Percentiles rank a stretch among this genome's conserved stretches.
These are phyloP conservation scores for Persicaria tinctoria DNA, from an alignment of 148 eudicot genomes.

Conservation along the genomic window DNA sequence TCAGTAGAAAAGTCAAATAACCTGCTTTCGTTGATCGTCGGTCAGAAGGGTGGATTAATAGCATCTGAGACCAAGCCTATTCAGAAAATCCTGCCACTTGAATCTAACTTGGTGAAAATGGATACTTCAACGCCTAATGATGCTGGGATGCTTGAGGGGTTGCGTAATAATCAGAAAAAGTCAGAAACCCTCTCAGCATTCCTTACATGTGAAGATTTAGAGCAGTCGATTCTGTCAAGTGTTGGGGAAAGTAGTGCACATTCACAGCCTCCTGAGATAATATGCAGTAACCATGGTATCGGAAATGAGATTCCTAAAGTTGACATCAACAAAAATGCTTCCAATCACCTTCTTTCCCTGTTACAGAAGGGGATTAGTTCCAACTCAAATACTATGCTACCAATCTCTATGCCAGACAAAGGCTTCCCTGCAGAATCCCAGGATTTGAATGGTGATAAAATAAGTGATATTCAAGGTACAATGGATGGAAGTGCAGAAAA, in stretches of 20 bases:
- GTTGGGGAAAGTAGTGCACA: constrained; percentile 34
- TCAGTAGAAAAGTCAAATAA: constrained; percentile 39
- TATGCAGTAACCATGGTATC: constrained; percentile 20
- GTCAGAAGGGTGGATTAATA: constrained; percentile 45
- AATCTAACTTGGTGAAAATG: constrained; percentile 18
- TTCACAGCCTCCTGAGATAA: constrained; percentile 26
- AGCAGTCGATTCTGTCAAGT: constrained; percentile 74
- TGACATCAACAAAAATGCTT: constrained; percentile 43
- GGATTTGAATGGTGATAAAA: constrained; percentile 21
- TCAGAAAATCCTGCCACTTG: constrained; percentile 20
- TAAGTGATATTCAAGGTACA: constrained; percentile 18
- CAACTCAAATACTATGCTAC: constrained; percentile 19
- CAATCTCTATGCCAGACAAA: constrained; percentile 19
- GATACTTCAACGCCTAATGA: constrained; percentile 24
- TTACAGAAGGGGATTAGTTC: constrained; percentile 43
- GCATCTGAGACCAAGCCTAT: constrained; percentile 21
- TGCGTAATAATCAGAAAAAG: constrained; percentile 22
- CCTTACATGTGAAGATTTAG: constrained; percentile 98
- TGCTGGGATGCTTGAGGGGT: constrained; percentile 27
- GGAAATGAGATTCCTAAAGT: constrained; percentile 27
- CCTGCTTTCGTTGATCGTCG: constrained; percentile 68
- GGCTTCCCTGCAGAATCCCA: constrained; percentile 20
- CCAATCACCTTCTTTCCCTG: constrained; percentile 83
- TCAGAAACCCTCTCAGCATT: constrained; percentile 44
- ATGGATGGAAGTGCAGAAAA: constrained; percentile 28